phyloP scores from a whole-genome alignment of 257 asterid species.

The Solanum pimpinellifolium region DNA sequence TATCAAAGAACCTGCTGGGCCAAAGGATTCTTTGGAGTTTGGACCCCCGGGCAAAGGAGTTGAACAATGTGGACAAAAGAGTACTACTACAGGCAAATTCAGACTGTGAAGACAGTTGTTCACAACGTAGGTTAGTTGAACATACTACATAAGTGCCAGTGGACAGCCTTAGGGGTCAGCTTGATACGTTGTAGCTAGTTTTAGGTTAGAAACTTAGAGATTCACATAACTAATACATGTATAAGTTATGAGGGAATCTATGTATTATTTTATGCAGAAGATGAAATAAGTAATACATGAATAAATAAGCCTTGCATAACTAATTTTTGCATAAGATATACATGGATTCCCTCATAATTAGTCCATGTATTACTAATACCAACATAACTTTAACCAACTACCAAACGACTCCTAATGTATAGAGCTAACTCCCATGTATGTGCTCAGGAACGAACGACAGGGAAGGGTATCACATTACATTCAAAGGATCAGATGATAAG shows the following conservation, averaged over 20 bases:
- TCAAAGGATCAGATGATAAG: neutral
- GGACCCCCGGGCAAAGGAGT: neutral
- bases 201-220: neutral
- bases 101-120: neutral
- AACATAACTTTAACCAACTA: neutral
- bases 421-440: neutral
- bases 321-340: neutral
- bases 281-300: neutral
- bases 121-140: neutral
- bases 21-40: neutral
- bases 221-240: neutral
- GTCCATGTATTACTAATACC: neutral
- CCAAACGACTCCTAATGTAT: neutral
- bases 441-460: neutral
- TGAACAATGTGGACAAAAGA: neutral
- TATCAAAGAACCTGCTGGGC: neutral
- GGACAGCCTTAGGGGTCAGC: neutral
- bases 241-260: neutral
- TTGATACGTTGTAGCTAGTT: neutral
- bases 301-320: neutral
- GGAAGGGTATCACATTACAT: neutral
- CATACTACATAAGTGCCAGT: neutral
- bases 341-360: neutral
- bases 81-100: neutral
- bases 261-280: neutral